phyloP scores from a whole-genome alignment of 2,329 filamentous ascomycete genomes.

The Arthroderma sp. region DNA sequence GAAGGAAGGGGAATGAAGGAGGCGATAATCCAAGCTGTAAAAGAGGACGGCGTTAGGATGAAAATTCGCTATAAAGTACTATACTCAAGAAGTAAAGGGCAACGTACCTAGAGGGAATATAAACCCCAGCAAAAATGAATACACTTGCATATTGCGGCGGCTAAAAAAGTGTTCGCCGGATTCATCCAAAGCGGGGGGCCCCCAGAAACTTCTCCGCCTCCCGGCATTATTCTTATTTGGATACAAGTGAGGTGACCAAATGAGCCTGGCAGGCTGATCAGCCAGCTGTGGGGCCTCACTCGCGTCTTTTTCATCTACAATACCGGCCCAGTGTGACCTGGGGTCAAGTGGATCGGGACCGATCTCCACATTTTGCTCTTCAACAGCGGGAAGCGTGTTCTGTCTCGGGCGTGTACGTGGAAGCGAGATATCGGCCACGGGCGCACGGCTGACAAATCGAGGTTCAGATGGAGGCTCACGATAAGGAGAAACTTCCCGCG shows the following conservation, averaged over 20 bases:
- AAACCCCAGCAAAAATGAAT: conserved; percentile 65
- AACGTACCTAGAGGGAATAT: conserved; percentile 57
- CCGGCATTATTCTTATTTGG: conserved; percentile 46
- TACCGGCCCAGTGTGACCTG: conserved; percentile 29
- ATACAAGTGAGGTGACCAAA: conserved; percentile 60
- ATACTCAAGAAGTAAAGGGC: background rate
- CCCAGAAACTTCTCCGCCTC: conserved; percentile 50
- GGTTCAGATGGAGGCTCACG: conserved; percentile 18
- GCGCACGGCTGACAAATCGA: conserved; percentile 19
- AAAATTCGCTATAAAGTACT: no score
- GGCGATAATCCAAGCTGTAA: conserved; percentile 63
- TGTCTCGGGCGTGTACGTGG: conserved; percentile 16
- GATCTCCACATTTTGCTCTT: background rate
- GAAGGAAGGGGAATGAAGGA: conserved; percentile 59
- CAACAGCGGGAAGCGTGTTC: conserved; percentile 5
- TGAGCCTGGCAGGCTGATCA: conserved; percentile 39
- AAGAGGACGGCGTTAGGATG: conserved; percentile 4
- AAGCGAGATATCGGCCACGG: conserved; percentile 17
- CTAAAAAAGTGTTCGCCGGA: conserved; percentile 49
- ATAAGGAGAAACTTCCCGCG: conserved; percentile 27
- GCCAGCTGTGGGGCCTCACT: conserved; percentile 18
- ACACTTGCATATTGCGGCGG: conserved; percentile 58
- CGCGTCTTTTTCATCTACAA: conserved; percentile 5
- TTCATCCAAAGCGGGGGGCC: conserved; percentile 57
- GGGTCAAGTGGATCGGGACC: conserved; percentile 17